These are phyloP conservation scores for Wallacemonas collosoma DNA, from an alignment of 208 protist species.

Conservation along the genomic window DNA sequence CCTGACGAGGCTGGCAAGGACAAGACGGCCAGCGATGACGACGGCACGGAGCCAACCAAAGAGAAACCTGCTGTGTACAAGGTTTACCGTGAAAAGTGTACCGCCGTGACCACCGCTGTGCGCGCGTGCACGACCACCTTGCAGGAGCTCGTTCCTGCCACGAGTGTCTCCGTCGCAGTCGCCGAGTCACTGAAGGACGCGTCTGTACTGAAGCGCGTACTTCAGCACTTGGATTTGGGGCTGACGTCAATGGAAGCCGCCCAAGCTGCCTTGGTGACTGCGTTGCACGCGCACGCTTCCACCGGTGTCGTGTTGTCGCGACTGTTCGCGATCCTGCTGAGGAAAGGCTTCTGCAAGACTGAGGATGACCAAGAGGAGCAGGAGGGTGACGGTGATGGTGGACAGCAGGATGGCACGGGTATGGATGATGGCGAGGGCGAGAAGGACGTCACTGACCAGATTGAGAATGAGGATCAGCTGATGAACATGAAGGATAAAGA, in stretches of 20 bases:
- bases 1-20: background rate
- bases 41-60: background rate
- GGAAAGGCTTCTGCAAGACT: constrained; percentile 95
- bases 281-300: constrained; percentile 56
- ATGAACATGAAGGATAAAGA: constrained; percentile 94
- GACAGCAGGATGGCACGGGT: constrained; percentile 93
- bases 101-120: constrained; percentile 15
- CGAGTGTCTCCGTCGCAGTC: background rate
- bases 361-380: constrained; percentile 81
- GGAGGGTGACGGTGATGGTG: constrained; percentile 67
- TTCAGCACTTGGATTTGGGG: constrained; percentile 14
- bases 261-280: constrained; percentile 25
- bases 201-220: constrained; percentile 6
- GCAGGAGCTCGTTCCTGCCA: constrained; percentile 25
- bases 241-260: constrained; percentile 19
- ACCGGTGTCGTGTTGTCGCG: constrained; percentile 85
- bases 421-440: constrained; percentile 99
- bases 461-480: constrained; percentile 97
- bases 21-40: constrained; percentile 14
- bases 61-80: constrained; percentile 26
- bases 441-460: constrained; percentile 98
- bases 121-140: constrained; percentile 20
- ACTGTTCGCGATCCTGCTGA: constrained; percentile 91
- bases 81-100: constrained; percentile 24
- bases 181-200: background rate